Conservation (phyloP, 1,284 basidiomycete species). For the Prillingera fragicola region DNA sequence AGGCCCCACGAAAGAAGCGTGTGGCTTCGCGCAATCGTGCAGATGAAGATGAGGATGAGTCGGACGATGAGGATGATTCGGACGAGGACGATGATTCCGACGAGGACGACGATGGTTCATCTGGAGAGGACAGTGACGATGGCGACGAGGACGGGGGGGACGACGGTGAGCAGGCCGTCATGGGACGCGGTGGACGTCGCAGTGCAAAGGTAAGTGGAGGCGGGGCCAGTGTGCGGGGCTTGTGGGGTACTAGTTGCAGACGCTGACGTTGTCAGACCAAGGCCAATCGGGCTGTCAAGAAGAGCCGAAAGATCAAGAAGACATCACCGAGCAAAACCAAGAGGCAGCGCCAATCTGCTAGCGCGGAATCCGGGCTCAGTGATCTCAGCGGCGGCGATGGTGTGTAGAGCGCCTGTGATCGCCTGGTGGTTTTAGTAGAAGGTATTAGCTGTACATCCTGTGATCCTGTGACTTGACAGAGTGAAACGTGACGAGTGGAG, state of each 20-base stretch:
- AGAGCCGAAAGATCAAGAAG: conserved; percentile 9
- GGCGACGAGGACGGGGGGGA: conserved; percentile 21
- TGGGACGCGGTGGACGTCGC: conserved; percentile 38
- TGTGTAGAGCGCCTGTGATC: background rate
- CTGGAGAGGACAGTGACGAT: conserved; percentile 6
- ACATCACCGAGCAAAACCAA: conserved; percentile 10
- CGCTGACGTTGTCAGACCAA: conserved; percentile 26
- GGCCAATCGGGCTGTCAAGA: conserved; percentile 34
- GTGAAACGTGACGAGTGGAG: too few species aligned
- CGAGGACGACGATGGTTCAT: conserved; percentile 19
- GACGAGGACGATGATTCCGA: conserved; percentile 13
- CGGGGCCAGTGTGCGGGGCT: background rate
- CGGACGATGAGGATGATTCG: conserved; percentile 7
- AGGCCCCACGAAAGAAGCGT: conserved; percentile 13
- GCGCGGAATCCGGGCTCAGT: conserved; percentile 2
- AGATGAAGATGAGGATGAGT: conserved; percentile 9
- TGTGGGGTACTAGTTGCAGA: background rate
- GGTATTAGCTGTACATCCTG: too few species aligned
- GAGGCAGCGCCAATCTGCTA: background rate
- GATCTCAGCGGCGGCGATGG: conserved; percentile 7
- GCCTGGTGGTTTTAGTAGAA: too few species aligned
- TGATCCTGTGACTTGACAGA: too few species aligned
- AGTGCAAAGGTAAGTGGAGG: conserved; percentile 38
- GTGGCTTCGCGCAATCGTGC: background rate
- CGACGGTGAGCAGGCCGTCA: conserved; percentile 19